Percentiles rank a stretch among this genome's conserved stretches.
These are phyloP conservation scores for Ilyonectria destructans DNA, from an alignment of 2,329 filamentous ascomycete genomes.

Conservation along the genomic window DNA sequence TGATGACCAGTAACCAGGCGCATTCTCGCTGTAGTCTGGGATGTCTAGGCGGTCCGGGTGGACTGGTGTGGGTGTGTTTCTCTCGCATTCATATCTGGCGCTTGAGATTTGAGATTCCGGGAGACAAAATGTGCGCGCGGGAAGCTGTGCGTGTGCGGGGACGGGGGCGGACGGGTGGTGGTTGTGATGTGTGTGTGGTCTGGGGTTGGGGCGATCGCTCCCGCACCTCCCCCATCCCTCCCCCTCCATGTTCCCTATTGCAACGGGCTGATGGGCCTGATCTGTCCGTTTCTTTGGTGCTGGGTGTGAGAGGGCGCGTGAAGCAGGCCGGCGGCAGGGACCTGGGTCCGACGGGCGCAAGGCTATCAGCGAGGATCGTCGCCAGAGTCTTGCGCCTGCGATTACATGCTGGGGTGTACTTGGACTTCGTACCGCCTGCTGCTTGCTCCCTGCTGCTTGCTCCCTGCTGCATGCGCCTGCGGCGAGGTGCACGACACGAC, in stretches of 20 bases:
- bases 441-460: too few relatives aligned
- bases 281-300: conserved; percentile 6
- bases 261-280: conserved; percentile 19
- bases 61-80: conserved; percentile 22
- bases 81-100: conserved; percentile 15
- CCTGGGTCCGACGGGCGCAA: conserved; percentile 25
- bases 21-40: background rate
- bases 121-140: conserved; percentile 40
- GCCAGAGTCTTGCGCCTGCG: background rate
- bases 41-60: background rate
- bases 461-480: too few relatives aligned
- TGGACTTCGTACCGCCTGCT: background rate
- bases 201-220: conserved; percentile 54
- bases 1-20: conserved; percentile 30
- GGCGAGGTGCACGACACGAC: background rate
- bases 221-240: conserved; percentile 51
- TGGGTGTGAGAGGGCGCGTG: conserved; percentile 21
- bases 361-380: background rate
- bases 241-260: conserved; percentile 16
- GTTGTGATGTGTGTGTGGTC: conserved; percentile 44
- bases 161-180: conserved; percentile 22
- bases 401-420: background rate
- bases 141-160: conserved; percentile 44
- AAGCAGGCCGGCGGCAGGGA: conserved; percentile 23
- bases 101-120: conserved; percentile 18